Conservation (phyloP, 2,329 filamentous ascomycete species). For the Macroventuria anomochaeta region DNA sequence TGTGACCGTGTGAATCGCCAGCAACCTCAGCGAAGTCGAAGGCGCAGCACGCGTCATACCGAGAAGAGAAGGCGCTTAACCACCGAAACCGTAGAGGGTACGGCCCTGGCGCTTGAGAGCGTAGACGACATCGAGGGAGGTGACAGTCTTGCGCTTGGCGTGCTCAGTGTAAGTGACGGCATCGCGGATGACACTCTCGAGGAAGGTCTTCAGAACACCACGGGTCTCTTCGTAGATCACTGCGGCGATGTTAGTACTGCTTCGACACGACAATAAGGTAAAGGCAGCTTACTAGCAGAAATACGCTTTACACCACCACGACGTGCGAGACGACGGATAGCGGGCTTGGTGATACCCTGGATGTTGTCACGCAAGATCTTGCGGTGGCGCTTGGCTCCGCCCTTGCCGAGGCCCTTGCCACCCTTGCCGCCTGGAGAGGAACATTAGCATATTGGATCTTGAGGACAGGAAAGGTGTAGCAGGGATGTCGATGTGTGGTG, state of each 20-base stretch:
- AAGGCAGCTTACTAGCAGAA: slow-evolving; percentile 53
- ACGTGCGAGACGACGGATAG: slow-evolving; percentile 61
- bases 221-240: slow-evolving; percentile 83
- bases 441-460: slow-evolving; percentile 41
- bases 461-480: slow-evolving; percentile 7
- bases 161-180: slow-evolving; percentile 81
- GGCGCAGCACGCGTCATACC: slow-evolving; percentile 21
- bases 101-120: slow-evolving; percentile 70
- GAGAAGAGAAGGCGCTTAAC: slow-evolving; percentile 62
- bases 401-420: slow-evolving; percentile 62
- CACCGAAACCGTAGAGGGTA: slow-evolving; percentile 86
- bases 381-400: slow-evolving; percentile 61
- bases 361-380: slow-evolving; percentile 64
- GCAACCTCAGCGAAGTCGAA: slow-evolving; percentile 58
- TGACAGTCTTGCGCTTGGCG: slow-evolving; percentile 84
- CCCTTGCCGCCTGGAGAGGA: slow-evolving; percentile 58
- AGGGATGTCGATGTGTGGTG: slow-evolving; percentile 22
- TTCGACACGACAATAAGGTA: not conserved
- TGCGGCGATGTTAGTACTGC: slow-evolving; percentile 42
- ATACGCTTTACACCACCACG: slow-evolving; percentile 63
- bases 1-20: slow-evolving; percentile 26
- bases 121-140: slow-evolving; percentile 69
- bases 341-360: slow-evolving; percentile 62
- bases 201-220: slow-evolving; percentile 79
- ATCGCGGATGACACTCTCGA: slow-evolving; percentile 77